A percentile compares a stretch with the other conserved stretches of the same genome.
These are phyloP conservation scores for Rhipidocladum racemiflorum DNA, from an alignment of 176 grass and related monocot genomes.

Conservation along the genomic window DNA sequence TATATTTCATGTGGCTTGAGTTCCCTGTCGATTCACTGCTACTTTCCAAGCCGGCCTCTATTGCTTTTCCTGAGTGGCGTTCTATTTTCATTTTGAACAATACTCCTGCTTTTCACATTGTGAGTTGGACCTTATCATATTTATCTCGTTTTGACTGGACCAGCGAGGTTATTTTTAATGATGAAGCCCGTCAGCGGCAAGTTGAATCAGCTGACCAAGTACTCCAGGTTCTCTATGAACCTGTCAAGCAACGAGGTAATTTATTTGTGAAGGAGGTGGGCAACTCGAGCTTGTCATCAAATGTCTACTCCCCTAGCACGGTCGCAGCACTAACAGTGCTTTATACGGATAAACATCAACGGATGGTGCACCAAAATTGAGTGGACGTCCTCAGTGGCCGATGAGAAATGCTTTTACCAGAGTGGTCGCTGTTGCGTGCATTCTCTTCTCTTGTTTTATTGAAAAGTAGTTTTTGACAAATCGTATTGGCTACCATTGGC, in stretches of 20 bases:
- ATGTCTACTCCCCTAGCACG: slow-evolving; percentile 57
- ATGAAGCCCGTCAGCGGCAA: slow-evolving; percentile 45
- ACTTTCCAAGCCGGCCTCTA: neutral
- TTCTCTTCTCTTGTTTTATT: neutral
- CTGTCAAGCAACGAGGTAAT: slow-evolving; percentile 24
- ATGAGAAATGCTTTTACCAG: neutral
- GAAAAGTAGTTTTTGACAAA: neutral
- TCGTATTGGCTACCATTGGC: neutral
- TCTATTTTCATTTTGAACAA: neutral
- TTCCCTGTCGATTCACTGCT: neutral
- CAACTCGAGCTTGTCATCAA: slow-evolving; percentile 2
- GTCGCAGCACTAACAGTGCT: slow-evolving; percentile 58
- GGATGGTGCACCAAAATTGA: neutral
- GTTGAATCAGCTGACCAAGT: slow-evolving; percentile 36
- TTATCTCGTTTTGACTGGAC: slow-evolving; percentile 18
- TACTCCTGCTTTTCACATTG: neutral
- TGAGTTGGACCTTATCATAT: slow-evolving; percentile 13
- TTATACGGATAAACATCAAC: slow-evolving; percentile 28
- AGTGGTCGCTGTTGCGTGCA: neutral
- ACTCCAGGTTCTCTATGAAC: slow-evolving; percentile 47
- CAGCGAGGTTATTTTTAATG: slow-evolving; percentile 42
- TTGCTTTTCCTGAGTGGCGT: neutral
- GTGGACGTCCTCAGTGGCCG: neutral
- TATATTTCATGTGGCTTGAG: neutral
- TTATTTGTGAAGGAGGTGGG: slow-evolving; percentile 16